Evolutionary conservation across 768 basidiomycete genomes (phyloP).

Genomic region (Clathrus columnatus): DNA sequence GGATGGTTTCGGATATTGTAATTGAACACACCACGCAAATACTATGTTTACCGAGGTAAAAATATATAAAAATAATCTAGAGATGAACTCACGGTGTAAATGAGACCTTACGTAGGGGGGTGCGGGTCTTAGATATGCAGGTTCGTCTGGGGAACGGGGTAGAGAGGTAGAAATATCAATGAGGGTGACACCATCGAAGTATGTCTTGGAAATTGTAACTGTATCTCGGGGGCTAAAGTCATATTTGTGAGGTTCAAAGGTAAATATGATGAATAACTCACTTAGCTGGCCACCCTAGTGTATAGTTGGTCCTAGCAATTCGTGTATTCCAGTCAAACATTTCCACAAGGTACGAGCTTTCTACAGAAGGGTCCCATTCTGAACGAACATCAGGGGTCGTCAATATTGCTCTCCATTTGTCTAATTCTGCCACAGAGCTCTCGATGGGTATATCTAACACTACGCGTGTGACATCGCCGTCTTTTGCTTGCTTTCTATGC

Average conservation of each 20-base stretch:
- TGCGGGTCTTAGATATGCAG: constrained; percentile 81
- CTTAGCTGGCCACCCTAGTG: constrained; percentile 96
- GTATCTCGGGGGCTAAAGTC: constrained; percentile 78
- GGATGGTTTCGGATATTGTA: constrained; percentile 32
- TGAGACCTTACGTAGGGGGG: constrained; percentile 90
- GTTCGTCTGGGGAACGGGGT: constrained; percentile 84
- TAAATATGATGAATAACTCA: constrained; percentile 31
- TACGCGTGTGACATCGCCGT: constrained; percentile 75
- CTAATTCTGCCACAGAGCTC: constrained; percentile 52
- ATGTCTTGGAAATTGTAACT: constrained; percentile 84
- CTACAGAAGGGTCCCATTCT: constrained; percentile 93
- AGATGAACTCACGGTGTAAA: constrained; percentile 49
- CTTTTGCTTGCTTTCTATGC: constrained; percentile 60
- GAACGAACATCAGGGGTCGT: constrained; percentile 80
- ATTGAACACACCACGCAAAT: constrained; percentile 91
- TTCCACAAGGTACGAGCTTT: constrained; percentile 73
- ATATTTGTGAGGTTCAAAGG: neutral
- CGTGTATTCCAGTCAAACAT: constrained; percentile 79
- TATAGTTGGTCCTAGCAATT: constrained; percentile 85
- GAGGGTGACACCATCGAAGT: constrained; percentile 70
- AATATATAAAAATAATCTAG: constrained; percentile 4
- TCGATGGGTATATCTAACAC: constrained; percentile 69
- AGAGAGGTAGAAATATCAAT: constrained; percentile 92
- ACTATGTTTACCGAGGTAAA: constrained; percentile 33
- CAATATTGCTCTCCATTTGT: constrained; percentile 74